These are phyloP conservation scores for Chamaenerion angustifolium DNA, from an alignment of 345 rosid genomes.

Conservation along the genomic window DNA sequence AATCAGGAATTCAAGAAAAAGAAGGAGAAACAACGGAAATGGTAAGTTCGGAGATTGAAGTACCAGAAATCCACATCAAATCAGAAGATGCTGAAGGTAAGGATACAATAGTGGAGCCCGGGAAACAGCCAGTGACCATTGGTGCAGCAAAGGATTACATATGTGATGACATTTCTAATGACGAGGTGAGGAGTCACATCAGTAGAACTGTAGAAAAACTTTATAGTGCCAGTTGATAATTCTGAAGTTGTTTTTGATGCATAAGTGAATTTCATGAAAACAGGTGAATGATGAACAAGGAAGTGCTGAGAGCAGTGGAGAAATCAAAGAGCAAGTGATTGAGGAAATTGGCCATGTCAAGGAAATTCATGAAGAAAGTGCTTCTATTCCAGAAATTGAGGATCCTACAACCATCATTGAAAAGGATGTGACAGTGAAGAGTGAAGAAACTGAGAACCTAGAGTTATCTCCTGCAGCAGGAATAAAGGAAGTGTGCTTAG, in stretches of 20 bases:
- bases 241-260: too few relatives aligned
- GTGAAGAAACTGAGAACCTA: constrained; percentile 2
- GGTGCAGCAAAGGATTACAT: background rate
- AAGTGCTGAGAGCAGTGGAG: background rate
- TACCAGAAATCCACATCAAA: background rate
- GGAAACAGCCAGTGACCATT: background rate
- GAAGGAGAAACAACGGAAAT: background rate
- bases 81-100: background rate
- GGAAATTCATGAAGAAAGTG: background rate
- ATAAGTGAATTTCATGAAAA: too few relatives aligned
- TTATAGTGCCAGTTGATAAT: too few relatives aligned
- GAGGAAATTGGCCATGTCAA: background rate
- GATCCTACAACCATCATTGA: constrained; percentile 1
- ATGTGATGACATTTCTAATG: background rate
- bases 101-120: background rate
- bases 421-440: constrained; percentile 7
- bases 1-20: background rate
- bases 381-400: background rate
- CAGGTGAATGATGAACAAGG: too few relatives aligned
- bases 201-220: constrained; percentile 1
- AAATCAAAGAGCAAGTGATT: background rate
- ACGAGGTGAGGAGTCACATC: constrained; percentile 1
- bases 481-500: constrained; percentile 6
- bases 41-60: constrained; percentile 2
- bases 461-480: constrained; percentile 7